These are phyloP conservation scores for Botrytis galanthina DNA, from an alignment of 2,329 filamentous ascomycete species.

Conservation along the genomic window DNA sequence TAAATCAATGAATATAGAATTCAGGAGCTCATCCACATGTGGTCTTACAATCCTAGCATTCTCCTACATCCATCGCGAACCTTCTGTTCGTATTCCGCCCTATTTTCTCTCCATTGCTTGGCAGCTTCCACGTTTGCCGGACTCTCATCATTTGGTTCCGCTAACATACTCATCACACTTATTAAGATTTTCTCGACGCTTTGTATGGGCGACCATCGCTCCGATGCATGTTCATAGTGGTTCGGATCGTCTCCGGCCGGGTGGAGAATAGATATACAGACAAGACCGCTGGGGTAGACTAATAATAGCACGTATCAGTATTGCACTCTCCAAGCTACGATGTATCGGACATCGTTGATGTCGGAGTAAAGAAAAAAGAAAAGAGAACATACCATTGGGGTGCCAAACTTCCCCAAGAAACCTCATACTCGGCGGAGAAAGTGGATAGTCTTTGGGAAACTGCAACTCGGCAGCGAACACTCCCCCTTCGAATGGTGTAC, in stretches of 20 bases:
- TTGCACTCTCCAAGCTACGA: neutral
- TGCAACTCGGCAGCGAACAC: slow-evolving; percentile 93
- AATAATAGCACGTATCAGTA: neutral
- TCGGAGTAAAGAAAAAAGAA: neutral
- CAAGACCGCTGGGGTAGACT: slow-evolving; percentile 90
- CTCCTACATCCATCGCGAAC: slow-evolving; percentile 80
- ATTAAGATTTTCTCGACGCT: slow-evolving; percentile 97
- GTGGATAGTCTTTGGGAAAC: slow-evolving; percentile 95
- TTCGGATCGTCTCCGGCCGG: slow-evolving; percentile 96
- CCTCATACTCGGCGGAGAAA: slow-evolving; percentile 92
- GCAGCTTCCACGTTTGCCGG: slow-evolving; percentile 95
- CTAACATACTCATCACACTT: slow-evolving; percentile 96
- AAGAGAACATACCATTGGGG: slow-evolving; percentile 71
- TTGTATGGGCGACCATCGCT: slow-evolving; percentile 96
- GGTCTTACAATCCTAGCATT: slow-evolving; percentile 67
- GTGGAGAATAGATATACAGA: slow-evolving; percentile 98
- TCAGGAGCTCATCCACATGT: neutral
- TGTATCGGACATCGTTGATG: neutral
- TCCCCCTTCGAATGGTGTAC: slow-evolving; percentile 92
- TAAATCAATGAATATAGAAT: neutral
- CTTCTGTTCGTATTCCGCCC: slow-evolving; percentile 79
- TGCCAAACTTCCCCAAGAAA: slow-evolving; percentile 95
- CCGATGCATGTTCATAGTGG: slow-evolving; percentile 94
- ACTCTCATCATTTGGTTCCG: slow-evolving; percentile 94
- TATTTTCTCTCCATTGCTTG: slow-evolving; percentile 89